These are phyloP conservation scores for Grigorovia transvaalensis DNA, from an alignment of 805 yeast genomes.

Conservation along the genomic window DNA sequence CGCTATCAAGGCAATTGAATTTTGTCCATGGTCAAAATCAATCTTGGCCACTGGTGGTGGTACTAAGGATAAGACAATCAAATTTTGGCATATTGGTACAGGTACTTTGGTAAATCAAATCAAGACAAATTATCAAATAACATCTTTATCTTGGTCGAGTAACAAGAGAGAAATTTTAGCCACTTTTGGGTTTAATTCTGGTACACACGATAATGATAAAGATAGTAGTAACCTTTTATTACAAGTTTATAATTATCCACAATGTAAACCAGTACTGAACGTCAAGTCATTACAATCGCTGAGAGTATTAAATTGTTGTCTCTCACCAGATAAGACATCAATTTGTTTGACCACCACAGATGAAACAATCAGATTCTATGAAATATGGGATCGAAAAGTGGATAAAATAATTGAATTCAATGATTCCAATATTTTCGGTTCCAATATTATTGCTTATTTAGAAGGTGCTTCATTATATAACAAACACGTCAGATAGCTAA, in stretches of 20 bases:
- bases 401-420: slow-evolving; percentile 30
- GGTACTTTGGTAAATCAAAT: slow-evolving; percentile 57
- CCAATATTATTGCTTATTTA: slow-evolving; percentile 44
- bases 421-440: slow-evolving; percentile 41
- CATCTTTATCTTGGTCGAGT: slow-evolving; percentile 69
- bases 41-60: slow-evolving; percentile 90
- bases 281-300: slow-evolving; percentile 42
- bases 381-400: slow-evolving; percentile 48
- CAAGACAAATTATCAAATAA: slow-evolving; percentile 62
- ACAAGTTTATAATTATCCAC: slow-evolving; percentile 58
- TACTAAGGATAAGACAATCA: slow-evolving; percentile 61
- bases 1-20: slow-evolving; percentile 84
- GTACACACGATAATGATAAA: slow-evolving; percentile 1
- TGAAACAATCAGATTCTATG: slow-evolving; percentile 64
- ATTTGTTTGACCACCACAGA: slow-evolving; percentile 73
- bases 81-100: slow-evolving; percentile 78
- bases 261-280: slow-evolving; percentile 37
- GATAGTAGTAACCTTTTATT: slow-evolving; percentile 38
- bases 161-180: slow-evolving; percentile 56
- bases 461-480: slow-evolving; percentile 37
- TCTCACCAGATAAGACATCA: slow-evolving; percentile 52
- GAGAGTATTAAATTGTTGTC: slow-evolving; percentile 55
- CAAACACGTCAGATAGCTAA: background rate
- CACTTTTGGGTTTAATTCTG: slow-evolving; percentile 71
- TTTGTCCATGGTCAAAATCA: slow-evolving; percentile 81